A percentile compares a stretch with the other conserved stretches of the same genome.
Conservation (phyloP, 208 protist species). For the Polymyxa betae region DNA sequence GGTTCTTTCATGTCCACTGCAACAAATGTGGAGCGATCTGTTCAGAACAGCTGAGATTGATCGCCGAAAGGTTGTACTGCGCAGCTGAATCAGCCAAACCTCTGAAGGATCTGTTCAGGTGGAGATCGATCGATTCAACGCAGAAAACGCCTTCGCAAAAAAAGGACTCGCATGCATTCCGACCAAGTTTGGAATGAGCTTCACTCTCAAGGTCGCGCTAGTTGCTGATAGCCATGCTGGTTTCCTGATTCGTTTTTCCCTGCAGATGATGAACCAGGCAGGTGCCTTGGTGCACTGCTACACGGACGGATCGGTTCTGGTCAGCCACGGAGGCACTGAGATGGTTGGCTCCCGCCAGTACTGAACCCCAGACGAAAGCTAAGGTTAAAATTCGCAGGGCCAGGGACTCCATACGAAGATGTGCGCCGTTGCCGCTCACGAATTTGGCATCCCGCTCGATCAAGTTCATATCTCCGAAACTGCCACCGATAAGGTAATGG, state of each 20-base stretch:
- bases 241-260: neutral
- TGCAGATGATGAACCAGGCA: conserved; percentile 74
- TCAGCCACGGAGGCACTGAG: conserved; percentile 72
- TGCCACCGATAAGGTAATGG: conserved; percentile 64
- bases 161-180: conserved; percentile 79
- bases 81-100: neutral
- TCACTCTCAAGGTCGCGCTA: conserved; percentile 69
- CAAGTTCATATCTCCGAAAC: conserved; percentile 68
- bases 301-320: conserved; percentile 71
- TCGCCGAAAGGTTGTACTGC: neutral
- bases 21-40: conserved; percentile 45
- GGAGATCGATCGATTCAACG: conserved; percentile 78
- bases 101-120: conserved; percentile 72
- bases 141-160: conserved; percentile 78
- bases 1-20: neutral
- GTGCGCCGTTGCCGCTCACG: conserved; percentile 65
- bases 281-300: conserved; percentile 74
- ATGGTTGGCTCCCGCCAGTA: no score
- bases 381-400: no score
- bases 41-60: conserved; percentile 6
- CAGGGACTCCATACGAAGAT: conserved; percentile 72
- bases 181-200: conserved; percentile 84
- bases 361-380: no score
- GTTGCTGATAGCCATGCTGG: neutral
- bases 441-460: conserved; percentile 63